phyloP scores from a whole-genome alignment of 1,284 basidiomycete species.

The Anthracocystis walkeri region DNA sequence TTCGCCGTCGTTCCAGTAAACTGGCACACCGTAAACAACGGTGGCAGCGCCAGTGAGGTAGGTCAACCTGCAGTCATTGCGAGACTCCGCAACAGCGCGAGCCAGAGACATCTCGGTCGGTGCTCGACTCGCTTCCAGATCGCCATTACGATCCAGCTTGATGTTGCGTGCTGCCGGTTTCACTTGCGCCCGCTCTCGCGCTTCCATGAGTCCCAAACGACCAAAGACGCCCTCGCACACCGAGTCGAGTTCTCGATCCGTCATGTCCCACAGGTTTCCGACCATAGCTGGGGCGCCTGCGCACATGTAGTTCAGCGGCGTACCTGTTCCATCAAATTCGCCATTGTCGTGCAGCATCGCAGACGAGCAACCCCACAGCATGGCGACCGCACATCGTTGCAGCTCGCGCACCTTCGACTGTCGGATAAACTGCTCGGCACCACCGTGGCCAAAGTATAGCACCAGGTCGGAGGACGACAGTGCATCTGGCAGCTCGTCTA shows the following conservation, averaged over 20 bases:
- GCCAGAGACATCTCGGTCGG: slow-evolving; percentile 74
- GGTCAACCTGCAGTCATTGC: slow-evolving; percentile 85
- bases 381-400: slow-evolving; percentile 85
- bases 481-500: slow-evolving; percentile 57
- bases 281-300: slow-evolving; percentile 92
- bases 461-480: slow-evolving; percentile 60
- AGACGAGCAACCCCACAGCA: slow-evolving; percentile 99
- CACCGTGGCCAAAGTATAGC: slow-evolving; percentile 92
- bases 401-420: slow-evolving; percentile 82
- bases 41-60: slow-evolving; percentile 96
- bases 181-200: slow-evolving; percentile 48
- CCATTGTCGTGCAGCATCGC: slow-evolving; percentile 88
- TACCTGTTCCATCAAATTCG: slow-evolving; percentile 90
- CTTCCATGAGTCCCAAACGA: slow-evolving; percentile 75
- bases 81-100: slow-evolving; percentile 81
- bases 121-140: slow-evolving; percentile 29
- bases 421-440: slow-evolving; percentile 91
- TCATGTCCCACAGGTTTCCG: slow-evolving; percentile 97
- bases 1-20: slow-evolving; percentile 53
- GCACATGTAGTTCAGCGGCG: slow-evolving; percentile 93
- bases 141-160: slow-evolving; percentile 24
- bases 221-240: slow-evolving; percentile 87
- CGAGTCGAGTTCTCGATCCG: slow-evolving; percentile 95
- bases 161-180: slow-evolving; percentile 28
- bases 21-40: slow-evolving; percentile 92